Conservation (phyloP, 495 filamentous ascomycete genomes). For the Hypoxylon fuscum region DNA sequence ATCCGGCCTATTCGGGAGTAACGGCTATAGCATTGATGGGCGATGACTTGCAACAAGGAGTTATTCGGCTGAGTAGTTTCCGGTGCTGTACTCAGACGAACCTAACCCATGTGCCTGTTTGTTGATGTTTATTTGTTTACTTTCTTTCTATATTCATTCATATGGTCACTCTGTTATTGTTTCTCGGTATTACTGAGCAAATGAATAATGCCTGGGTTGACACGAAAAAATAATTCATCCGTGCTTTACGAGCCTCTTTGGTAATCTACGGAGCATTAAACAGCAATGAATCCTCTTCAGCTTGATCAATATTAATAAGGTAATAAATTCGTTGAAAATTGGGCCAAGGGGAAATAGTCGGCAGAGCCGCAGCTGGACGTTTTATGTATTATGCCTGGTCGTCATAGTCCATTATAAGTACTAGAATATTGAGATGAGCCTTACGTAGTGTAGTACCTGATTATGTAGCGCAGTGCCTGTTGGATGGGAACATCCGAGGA, state of each 20-base stretch:
- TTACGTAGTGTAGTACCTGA: slow-evolving; percentile 18
- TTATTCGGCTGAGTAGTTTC: slow-evolving; percentile 40
- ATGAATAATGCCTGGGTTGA: background rate
- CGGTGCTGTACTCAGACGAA: slow-evolving; percentile 28
- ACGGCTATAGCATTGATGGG: slow-evolving; percentile 35
- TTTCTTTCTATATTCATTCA: slow-evolving; percentile 10
- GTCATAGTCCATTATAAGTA: slow-evolving; percentile 18
- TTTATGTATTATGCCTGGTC: slow-evolving; percentile 4
- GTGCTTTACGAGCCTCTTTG: background rate
- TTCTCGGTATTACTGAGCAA: background rate
- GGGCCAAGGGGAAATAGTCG: background rate
- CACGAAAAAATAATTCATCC: background rate
- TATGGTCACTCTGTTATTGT: background rate
- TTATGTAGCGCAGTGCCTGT: slow-evolving; percentile 33
- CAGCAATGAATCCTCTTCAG: slow-evolving; percentile 9
- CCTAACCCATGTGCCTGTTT: slow-evolving; percentile 22
- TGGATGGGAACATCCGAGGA: slow-evolving; percentile 37
- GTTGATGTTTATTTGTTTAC: slow-evolving; percentile 30
- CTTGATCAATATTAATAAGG: slow-evolving; percentile 15
- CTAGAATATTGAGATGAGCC: slow-evolving; percentile 32
- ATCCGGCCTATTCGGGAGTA: slow-evolving; percentile 36
- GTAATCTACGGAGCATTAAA: slow-evolving; percentile 10
- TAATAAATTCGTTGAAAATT: slow-evolving; percentile 8
- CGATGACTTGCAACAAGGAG: slow-evolving; percentile 44
- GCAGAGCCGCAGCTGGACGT: slow-evolving; percentile 16